Percentiles rank a stretch among this genome's conserved stretches.
Evolutionary conservation across 352 stramenopile species (phyloP).

Genomic region (Globisporangium paddicum): DNA sequence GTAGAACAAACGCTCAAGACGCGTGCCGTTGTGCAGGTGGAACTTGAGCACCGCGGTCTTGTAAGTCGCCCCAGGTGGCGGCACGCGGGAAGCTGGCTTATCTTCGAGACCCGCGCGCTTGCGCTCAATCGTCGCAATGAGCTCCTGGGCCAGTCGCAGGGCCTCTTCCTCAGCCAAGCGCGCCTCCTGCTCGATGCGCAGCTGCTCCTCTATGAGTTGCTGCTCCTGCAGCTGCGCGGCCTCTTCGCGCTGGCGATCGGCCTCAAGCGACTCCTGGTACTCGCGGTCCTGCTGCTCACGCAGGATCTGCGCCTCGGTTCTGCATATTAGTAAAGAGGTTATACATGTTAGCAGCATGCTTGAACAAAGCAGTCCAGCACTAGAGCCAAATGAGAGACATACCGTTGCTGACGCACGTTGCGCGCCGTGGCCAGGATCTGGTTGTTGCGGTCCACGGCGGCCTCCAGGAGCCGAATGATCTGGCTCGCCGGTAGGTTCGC

Average conservation of each 20-base stretch:
- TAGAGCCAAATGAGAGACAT: not conserved
- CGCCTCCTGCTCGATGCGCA: slow-evolving; percentile 10
- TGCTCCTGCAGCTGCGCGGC: slow-evolving; percentile 40
- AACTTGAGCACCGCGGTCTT: slow-evolving; percentile 79
- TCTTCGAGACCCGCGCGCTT: slow-evolving; percentile 50
- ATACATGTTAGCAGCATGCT: too few species aligned
- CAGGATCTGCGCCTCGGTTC: slow-evolving; percentile 81
- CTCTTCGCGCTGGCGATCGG: slow-evolving; percentile 83
- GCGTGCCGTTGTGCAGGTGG: slow-evolving; percentile 74
- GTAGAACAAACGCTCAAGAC: slow-evolving; percentile 78
- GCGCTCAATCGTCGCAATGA: slow-evolving; percentile 38
- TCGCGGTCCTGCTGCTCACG: slow-evolving; percentile 92
- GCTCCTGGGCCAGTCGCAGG: slow-evolving; percentile 23
- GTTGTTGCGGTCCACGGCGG: slow-evolving; percentile 64
- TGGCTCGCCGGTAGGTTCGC: slow-evolving; percentile 53
- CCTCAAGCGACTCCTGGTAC: slow-evolving; percentile 90
- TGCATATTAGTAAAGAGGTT: too few species aligned
- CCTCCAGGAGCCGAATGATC: slow-evolving; percentile 59
- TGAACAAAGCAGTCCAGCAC: too few species aligned
- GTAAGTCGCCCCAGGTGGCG: slow-evolving; percentile 44
- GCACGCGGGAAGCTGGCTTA: slow-evolving; percentile 39
- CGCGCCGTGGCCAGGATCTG: slow-evolving; percentile 65
- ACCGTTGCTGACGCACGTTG: slow-evolving; percentile 66
- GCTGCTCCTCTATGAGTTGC: slow-evolving; percentile 27
- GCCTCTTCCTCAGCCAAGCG: slow-evolving; percentile 21